Evolutionary conservation across 768 basidiomycete genomes (phyloP).

Genomic region (Lactarius pseudohatsudake): DNA sequence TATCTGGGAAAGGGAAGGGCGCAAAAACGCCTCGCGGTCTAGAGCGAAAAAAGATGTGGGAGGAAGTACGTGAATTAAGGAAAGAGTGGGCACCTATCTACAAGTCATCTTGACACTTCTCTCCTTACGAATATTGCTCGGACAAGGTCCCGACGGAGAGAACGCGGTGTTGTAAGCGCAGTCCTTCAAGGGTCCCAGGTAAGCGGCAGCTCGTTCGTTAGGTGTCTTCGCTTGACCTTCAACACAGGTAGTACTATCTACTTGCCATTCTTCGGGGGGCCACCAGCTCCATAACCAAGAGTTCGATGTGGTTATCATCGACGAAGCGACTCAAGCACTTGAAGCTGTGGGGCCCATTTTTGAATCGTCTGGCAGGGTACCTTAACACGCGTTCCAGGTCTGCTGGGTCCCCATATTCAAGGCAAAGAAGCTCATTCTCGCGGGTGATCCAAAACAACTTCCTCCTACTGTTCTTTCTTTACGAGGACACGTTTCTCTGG

Average conservation of each 20-base stretch:
- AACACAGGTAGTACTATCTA: slow-evolving; percentile 80
- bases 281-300: slow-evolving; percentile 70
- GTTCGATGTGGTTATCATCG: slow-evolving; percentile 95
- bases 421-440: slow-evolving; percentile 83
- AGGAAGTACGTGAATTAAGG: slow-evolving; percentile 78
- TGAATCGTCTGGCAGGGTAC: not conserved
- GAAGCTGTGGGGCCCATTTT: slow-evolving; percentile 67
- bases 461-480: slow-evolving; percentile 88
- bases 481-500: slow-evolving; percentile 23
- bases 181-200: slow-evolving; percentile 82
- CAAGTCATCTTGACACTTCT: not conserved
- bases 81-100: slow-evolving; percentile 67
- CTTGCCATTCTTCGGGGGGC: slow-evolving; percentile 92
- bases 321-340: slow-evolving; percentile 95
- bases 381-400: slow-evolving; percentile 44
- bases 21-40: slow-evolving; percentile 66
- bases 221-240: slow-evolving; percentile 3
- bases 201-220: not conserved
- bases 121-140: slow-evolving; percentile 10
- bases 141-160: slow-evolving; percentile 80
- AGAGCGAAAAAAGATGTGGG: slow-evolving; percentile 84
- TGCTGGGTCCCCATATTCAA: slow-evolving; percentile 98
- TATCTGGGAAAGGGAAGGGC: slow-evolving; percentile 75
- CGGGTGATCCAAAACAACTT: slow-evolving; percentile 94
- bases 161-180: slow-evolving; percentile 77